Conservation (phyloP, 2,329 filamentous ascomycete species). For the Aspergillus viridinutans region DNA sequence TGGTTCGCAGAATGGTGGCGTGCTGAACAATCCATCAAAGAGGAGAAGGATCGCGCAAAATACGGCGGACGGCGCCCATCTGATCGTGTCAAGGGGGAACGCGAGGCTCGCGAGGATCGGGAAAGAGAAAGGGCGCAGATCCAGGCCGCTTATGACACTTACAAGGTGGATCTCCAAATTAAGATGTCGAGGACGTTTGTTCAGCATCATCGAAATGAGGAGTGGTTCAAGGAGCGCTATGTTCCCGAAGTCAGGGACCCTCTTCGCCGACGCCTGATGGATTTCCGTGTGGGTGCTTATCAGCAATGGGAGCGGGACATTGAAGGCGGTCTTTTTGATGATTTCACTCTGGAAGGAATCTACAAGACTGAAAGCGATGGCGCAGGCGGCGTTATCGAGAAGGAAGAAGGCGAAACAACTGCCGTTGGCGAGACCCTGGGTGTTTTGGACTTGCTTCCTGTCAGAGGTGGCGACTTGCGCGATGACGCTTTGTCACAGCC, state of each 20-base stretch:
- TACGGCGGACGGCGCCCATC: constrained; percentile 54
- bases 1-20: constrained; percentile 68
- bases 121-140: constrained; percentile 61
- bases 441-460: constrained; percentile 83
- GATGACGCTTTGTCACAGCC: constrained; percentile 87
- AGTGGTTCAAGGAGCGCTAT: constrained; percentile 97
- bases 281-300: constrained; percentile 74
- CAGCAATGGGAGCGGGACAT: constrained; percentile 86
- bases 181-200: constrained; percentile 87
- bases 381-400: constrained; percentile 77
- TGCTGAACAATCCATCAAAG: constrained; percentile 58
- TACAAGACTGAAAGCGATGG: constrained; percentile 92
- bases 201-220: constrained; percentile 84
- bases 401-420: constrained; percentile 91
- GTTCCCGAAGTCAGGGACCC: constrained; percentile 74
- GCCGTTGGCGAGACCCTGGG: constrained; percentile 89
- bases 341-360: constrained; percentile 89
- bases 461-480: constrained; percentile 75
- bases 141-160: constrained; percentile 60
- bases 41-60: constrained; percentile 59
- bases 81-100: constrained; percentile 57
- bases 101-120: constrained; percentile 58
- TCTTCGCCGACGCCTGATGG: constrained; percentile 70
- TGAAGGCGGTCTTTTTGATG: constrained; percentile 80
- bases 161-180: constrained; percentile 62